Evolutionary conservation across 2,329 filamentous ascomycete species (phyloP).

Genomic region (Fusarium coicis): DNA sequence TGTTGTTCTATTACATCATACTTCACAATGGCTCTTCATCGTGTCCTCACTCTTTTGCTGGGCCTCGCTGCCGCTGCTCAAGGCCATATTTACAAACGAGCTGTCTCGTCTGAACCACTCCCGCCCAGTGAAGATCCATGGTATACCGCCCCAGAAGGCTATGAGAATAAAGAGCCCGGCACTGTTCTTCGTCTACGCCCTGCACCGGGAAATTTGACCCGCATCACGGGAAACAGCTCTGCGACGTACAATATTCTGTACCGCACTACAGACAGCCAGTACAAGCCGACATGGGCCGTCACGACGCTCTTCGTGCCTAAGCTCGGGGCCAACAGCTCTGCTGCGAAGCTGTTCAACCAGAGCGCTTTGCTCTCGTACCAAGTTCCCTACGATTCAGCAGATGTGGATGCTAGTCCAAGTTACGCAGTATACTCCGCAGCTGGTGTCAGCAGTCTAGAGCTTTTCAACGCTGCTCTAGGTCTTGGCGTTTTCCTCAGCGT

Average conservation of each 20-base stretch:
- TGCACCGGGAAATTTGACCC: conserved; percentile 38
- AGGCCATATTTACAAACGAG: conserved; percentile 6
- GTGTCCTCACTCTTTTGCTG: conserved; percentile 18
- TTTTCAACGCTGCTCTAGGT: conserved; percentile 16
- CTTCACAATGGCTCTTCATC: conserved; percentile 25
- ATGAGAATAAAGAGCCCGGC: conserved; percentile 32
- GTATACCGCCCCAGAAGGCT: conserved; percentile 38
- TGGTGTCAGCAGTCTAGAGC: background rate
- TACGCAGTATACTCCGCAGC: conserved; percentile 18
- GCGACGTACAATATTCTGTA: conserved; percentile 40
- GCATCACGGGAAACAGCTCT: conserved; percentile 33
- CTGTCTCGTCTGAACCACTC: conserved; percentile 9
- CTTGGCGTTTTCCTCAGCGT: conserved; percentile 50
- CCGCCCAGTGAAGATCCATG: conserved; percentile 41
- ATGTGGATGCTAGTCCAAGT: conserved; percentile 38
- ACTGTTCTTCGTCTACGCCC: conserved; percentile 38
- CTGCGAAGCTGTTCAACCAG: conserved; percentile 20
- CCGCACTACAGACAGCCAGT: conserved; percentile 41
- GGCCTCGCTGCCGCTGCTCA: conserved; percentile 6
- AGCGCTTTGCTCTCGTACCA: conserved; percentile 39
- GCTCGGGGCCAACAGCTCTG: conserved; percentile 24
- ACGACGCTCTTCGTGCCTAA: conserved; percentile 37
- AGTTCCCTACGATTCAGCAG: conserved; percentile 38
- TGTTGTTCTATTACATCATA: background rate
- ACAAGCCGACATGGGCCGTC: conserved; percentile 39